A percentile compares a stretch with the other conserved stretches of the same genome.
phyloP scores from a whole-genome alignment of 805 yeast genomes.

The Blastobotrys muscicola region DNA sequence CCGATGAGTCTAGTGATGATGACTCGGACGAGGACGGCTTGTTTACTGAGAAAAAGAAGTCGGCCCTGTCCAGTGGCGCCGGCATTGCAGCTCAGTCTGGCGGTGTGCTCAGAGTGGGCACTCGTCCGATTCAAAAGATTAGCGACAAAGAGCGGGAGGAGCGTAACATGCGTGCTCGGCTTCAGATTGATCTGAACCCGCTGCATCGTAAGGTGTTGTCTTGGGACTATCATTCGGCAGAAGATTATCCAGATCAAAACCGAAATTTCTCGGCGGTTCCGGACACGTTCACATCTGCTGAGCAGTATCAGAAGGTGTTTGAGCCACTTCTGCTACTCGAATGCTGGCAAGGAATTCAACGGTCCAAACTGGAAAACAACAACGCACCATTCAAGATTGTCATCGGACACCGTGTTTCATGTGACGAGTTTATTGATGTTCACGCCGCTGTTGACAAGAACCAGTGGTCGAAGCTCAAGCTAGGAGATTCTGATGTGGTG shows the following conservation, averaged over 20 bases:
- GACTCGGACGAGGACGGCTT: slow-evolving; percentile 33
- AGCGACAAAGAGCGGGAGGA: slow-evolving; percentile 48
- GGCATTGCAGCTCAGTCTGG: slow-evolving; percentile 6
- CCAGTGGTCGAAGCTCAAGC: slow-evolving; percentile 39
- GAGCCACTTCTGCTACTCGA: slow-evolving; percentile 80
- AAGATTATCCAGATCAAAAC: slow-evolving; percentile 43
- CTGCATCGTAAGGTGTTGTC: slow-evolving; percentile 56
- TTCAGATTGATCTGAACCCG: slow-evolving; percentile 70
- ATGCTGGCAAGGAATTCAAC: slow-evolving; percentile 85
- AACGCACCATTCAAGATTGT: slow-evolving; percentile 54
- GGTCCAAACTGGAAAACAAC: slow-evolving; percentile 52
- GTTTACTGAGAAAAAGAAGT: slow-evolving; percentile 26
- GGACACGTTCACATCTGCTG: slow-evolving; percentile 45
- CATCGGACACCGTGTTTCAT: slow-evolving; percentile 72
- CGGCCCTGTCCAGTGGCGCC: slow-evolving; percentile 19
- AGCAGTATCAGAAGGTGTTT: slow-evolving; percentile 59
- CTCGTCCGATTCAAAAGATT: slow-evolving; percentile 10
- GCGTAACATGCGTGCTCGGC: slow-evolving; percentile 66
- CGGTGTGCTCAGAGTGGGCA: slow-evolving; percentile 11
- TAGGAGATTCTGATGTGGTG: slow-evolving; percentile 69
- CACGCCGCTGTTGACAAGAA: slow-evolving; percentile 58
- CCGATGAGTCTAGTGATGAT: slow-evolving; percentile 33
- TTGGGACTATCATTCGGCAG: slow-evolving; percentile 62
- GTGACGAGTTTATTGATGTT: slow-evolving; percentile 82
- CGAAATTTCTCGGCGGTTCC: slow-evolving; percentile 39